Base-by-base conservation (phyloP, 106 monocot genomes). In the Triglochin maritima region DNA sequence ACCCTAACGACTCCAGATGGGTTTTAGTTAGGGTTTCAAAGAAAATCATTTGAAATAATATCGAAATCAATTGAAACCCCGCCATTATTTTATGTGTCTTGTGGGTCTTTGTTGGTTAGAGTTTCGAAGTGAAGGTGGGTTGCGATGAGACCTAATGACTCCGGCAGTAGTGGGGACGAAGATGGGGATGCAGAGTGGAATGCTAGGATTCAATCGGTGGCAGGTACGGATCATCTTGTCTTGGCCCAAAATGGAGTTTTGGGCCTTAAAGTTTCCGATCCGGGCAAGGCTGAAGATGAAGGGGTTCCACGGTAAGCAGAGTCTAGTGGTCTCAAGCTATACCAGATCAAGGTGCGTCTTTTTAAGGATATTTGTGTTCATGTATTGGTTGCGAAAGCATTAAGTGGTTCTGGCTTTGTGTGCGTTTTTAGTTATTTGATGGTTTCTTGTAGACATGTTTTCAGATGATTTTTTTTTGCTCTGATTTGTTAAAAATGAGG, bases 161-260 rank as follows among this genome's bases (percentile, higher is more conserved):
- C 62, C 13, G 45, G 62, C 62, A 63, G 62, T 46, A 46, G 62
- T 46, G 62, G 12, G 45, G 62, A 63, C 4, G 62, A 61, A 61
- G 60, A 63, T 46, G 62, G 62, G 4, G 62, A 63, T 13, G 62
- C 46, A 44, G n/a, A 9, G 46, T 63, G 62, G 62, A 63, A 46
- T 6, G 62, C 44, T 44, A 5, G 11, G 10, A 63, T 63, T 10
- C 62, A 7, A 7, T 63, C 62, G 9, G 62, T 46, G 4, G 44
- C 62, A 16, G 44, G 45, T 7, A 46, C 11, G 7, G 62, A 5
- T n/a, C 10, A 63, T 1, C 42, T 29, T 41, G 3, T 59, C 59
- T 59, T 17, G 16, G 59, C 12, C 8, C 16, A 16, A 17, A 59
- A 15, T 5, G 29, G 59, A 41, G 17, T 41, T 4, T 7, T 12